Base-by-base conservation (phyloP, 805 yeast species). In the Myxozyma geophila region DNA sequence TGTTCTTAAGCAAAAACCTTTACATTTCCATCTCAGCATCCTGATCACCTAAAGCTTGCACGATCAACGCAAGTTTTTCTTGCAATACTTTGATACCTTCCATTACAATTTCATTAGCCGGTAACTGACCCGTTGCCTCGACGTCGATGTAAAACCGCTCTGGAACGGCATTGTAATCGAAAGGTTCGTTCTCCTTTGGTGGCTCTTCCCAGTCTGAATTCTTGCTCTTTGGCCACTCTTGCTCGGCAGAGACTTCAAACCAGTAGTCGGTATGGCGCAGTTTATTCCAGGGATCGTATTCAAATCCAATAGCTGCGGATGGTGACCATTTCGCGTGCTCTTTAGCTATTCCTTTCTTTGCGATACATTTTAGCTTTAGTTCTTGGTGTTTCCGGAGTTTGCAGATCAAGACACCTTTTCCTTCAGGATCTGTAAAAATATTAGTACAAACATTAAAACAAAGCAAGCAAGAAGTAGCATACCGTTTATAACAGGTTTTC, bases 291-390 rank as follows among this genome's bases (percentile, higher is more conserved):
- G 99, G 99, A 73, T 93, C 99, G 74, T 93, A 93, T 76, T 93
- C 99, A 72, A 93, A 93, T 19, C 96, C 98, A 60, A 93, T 84
- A 23, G 98, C 98, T 0, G 98, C 84, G 70, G 96, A 89, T 12
- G 99, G 98, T 7, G 95, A 87, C 99, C 99, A 95, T 74, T 95
- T 95, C 55, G 99, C 97, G 74, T 95, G 99, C 75, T 95, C 99
- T 49, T 70, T 70, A 1, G 72, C 73, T n/a, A 70, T 70, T 3
- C 70, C 70, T 51, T 95, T 95, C 77, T 95, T 95, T 60, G 99
- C 99, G 67, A 95, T 88, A 78, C 99, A 95, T 70, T 88, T 87
- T 64, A 95, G 79, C 70, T 88, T 85, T 71, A 95, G 81, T 74
- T 93, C 97, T 79, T 95, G 99, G 72, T 92, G 93, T 74, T 89